These are phyloP conservation scores for Clarireedia hainanense DNA, from an alignment of 2,329 filamentous ascomycete species.

Conservation along the genomic window DNA sequence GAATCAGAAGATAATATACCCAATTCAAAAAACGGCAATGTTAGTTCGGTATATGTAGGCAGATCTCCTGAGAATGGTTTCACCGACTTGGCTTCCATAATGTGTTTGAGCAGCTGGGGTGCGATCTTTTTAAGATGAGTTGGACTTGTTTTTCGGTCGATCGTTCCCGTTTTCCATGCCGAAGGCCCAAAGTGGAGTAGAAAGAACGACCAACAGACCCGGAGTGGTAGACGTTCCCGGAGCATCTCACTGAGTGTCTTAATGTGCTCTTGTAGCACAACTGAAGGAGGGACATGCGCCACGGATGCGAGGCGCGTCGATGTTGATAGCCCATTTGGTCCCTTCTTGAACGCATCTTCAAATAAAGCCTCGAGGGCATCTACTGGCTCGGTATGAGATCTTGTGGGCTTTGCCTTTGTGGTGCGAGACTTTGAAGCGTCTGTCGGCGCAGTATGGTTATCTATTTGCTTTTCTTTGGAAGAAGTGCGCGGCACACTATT, in stretches of 20 bases:
- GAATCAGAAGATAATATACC: slow-evolving; percentile 19
- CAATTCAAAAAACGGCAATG: slow-evolving; percentile 19
- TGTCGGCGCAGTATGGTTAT: background rate
- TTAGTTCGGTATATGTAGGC: slow-evolving; percentile 25
- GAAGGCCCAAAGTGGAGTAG: slow-evolving; percentile 26
- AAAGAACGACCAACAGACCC: slow-evolving; percentile 27
- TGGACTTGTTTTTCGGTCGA: slow-evolving; percentile 12
- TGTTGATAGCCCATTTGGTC: background rate
- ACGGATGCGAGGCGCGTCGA: slow-evolving; percentile 1
- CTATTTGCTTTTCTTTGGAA: background rate
- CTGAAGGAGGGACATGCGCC: slow-evolving; percentile 6
- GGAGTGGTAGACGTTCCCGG: slow-evolving; percentile 9
- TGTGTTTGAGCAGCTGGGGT: slow-evolving; percentile 14
- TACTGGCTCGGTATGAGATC: slow-evolving; percentile 10
- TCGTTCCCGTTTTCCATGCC: slow-evolving; percentile 12
- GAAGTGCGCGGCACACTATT: background rate
- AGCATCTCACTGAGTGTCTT: slow-evolving; percentile 25
- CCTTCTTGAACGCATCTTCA: slow-evolving; percentile 20
- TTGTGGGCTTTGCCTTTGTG: background rate
- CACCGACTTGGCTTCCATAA: slow-evolving; percentile 18
- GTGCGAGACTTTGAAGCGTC: background rate
- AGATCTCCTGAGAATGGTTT: slow-evolving; percentile 17
- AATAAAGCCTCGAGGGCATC: slow-evolving; percentile 28
- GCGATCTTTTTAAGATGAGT: slow-evolving; percentile 14
- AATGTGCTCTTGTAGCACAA: slow-evolving; percentile 24